A percentile compares a stretch with the other conserved stretches of the same genome.
These are phyloP conservation scores for Trichoderma atroviride DNA, from an alignment of 2,329 filamentous ascomycete genomes.

Conservation along the genomic window DNA sequence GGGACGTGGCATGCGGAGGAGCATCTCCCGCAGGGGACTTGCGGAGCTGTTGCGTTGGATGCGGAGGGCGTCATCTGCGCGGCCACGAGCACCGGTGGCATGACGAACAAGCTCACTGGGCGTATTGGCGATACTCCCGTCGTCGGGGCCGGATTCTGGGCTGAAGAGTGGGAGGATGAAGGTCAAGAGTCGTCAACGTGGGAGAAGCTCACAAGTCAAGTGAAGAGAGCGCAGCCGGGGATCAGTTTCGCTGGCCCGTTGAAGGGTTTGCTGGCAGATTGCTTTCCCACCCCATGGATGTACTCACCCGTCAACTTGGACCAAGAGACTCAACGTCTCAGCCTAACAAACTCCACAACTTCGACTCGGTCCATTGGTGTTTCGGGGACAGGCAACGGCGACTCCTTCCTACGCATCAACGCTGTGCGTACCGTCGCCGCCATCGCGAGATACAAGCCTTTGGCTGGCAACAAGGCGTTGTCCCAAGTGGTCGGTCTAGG, in stretches of 20 bases:
- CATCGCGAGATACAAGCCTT: conserved; percentile 65
- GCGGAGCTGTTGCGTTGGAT: conserved; percentile 81
- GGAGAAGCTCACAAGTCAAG: conserved; percentile 25
- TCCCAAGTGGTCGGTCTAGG: conserved; percentile 67
- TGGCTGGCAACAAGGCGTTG: conserved; percentile 60
- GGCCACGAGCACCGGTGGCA: conserved; percentile 71
- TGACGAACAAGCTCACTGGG: conserved; percentile 88
- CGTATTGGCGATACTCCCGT: conserved; percentile 85
- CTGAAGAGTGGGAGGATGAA: conserved; percentile 74
- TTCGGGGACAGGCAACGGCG: conserved; percentile 85
- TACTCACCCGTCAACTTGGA: conserved; percentile 40
- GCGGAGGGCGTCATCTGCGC: conserved; percentile 70
- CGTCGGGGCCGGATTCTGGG: conserved; percentile 85
- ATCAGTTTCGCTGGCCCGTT: conserved; percentile 44
- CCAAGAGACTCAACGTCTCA: background rate
- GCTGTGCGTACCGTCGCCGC: conserved; percentile 74
- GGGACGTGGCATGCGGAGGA: conserved; percentile 62
- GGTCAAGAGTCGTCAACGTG: conserved; percentile 15
- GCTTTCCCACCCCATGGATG: conserved; percentile 54
- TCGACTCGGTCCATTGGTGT: conserved; percentile 54
- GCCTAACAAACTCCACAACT: background rate
- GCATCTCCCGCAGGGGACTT: conserved; percentile 81
- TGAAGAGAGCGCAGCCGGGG: conserved; percentile 1
- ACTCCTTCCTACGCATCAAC: conserved; percentile 75
- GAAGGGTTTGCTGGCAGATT: conserved; percentile 58